Percentiles rank a stretch among this genome's conserved stretches.
phyloP scores from a whole-genome alignment of 331 rosid species.

The Quercus lobata region DNA sequence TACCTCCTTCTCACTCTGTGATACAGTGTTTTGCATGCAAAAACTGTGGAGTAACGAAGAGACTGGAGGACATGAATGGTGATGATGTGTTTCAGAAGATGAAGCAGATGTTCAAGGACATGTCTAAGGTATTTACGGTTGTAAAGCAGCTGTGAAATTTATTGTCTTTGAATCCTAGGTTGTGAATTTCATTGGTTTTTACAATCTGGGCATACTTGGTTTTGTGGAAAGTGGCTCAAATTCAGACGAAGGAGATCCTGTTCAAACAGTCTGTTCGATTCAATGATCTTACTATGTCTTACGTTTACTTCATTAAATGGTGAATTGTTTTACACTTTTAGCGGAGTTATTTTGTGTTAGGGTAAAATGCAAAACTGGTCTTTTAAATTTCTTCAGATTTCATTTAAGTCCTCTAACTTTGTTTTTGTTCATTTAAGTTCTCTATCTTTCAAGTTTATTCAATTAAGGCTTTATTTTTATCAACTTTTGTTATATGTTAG shows the following conservation, averaged over 20 bases:
- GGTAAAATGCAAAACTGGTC: no score
- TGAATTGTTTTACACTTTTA: no score
- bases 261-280: constrained; percentile 51
- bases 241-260: constrained; percentile 55
- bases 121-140: constrained; percentile 51
- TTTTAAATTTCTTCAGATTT: no score
- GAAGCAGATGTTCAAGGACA: constrained; percentile 48
- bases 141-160: neutral
- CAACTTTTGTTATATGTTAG: no score
- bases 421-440: rapidly evolving
- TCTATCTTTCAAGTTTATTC: no score
- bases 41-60: constrained; percentile 55
- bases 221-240: constrained; percentile 44
- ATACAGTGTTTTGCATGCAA: neutral
- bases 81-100: constrained; percentile 40
- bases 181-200: constrained; percentile 6
- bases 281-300: no score
- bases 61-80: constrained; percentile 33
- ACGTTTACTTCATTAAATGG: no score
- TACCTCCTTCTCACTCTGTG: neutral
- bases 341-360: no score
- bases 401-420: no score
- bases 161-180: constrained; percentile 20
- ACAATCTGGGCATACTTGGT: constrained; percentile 20
- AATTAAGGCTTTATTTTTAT: no score